phyloP scores from a whole-genome alignment of 2,329 filamentous ascomycete genomes.

The Beauveria medogensis region DNA sequence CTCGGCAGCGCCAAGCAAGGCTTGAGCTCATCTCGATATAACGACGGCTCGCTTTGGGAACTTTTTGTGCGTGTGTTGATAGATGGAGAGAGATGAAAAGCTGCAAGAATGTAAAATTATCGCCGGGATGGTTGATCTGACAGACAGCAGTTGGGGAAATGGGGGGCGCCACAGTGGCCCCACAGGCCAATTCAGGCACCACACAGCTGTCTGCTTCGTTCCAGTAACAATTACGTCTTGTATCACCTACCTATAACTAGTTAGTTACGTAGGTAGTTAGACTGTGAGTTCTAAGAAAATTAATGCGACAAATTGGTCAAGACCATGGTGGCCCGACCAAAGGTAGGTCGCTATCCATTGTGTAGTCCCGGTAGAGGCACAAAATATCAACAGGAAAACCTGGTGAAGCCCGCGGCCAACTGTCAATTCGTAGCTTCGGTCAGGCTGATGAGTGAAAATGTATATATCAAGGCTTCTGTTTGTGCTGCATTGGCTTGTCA shows the following conservation, averaged over 20 bases:
- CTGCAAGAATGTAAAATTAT: neutral
- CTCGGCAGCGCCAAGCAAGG: conserved; percentile 24
- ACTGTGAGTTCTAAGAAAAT: neutral
- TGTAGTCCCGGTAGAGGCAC: too few species aligned
- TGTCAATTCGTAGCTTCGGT: too few species aligned
- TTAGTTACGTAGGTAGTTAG: too few species aligned
- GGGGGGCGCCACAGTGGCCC: neutral
- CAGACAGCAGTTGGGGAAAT: neutral
- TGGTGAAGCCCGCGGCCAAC: too few species aligned
- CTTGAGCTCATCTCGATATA: conserved; percentile 24
- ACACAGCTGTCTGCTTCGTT: neutral
- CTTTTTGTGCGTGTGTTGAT: neutral
- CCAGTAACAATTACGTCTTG: neutral
- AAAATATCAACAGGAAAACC: too few species aligned
- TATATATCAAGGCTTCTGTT: too few species aligned
- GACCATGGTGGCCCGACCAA: too few species aligned
- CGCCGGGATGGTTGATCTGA: neutral
- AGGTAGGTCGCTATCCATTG: too few species aligned
- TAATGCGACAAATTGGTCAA: too few species aligned
- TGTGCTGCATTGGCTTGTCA: too few species aligned
- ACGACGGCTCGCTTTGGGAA: neutral
- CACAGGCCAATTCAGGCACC: neutral
- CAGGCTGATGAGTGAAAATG: too few species aligned
- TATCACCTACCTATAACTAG: too few species aligned
- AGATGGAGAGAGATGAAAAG: neutral